phyloP scores from a whole-genome alignment of 1,139 yeast species.

The Nadsonia starkeyi-henricii region DNA sequence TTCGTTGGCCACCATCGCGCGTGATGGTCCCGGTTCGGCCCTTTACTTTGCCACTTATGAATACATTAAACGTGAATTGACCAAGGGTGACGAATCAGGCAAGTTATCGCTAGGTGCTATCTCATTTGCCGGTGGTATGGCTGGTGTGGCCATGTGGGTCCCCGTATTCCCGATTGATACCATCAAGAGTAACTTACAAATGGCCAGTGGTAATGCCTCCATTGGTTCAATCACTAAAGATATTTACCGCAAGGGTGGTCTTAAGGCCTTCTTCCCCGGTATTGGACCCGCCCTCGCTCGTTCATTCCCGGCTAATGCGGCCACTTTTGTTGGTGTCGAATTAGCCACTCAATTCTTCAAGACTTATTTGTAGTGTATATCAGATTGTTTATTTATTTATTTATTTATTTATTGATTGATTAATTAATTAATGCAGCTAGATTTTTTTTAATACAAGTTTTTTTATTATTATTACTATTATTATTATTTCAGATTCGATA shows the following conservation, averaged over 20 bases:
- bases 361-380: no score
- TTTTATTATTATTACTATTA: no score
- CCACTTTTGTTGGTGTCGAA: constrained; percentile 93
- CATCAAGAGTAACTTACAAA: constrained; percentile 73
- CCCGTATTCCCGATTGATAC: constrained; percentile 95
- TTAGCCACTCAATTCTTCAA: constrained; percentile 55
- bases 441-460: no score
- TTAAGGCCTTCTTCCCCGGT: constrained; percentile 94
- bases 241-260: constrained; percentile 58
- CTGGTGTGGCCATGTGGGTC: constrained; percentile 95
- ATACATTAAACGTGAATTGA: constrained; percentile 48
- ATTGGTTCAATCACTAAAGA: constrained; percentile 52
- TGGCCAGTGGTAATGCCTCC: constrained; percentile 44
- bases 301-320: constrained; percentile 97
- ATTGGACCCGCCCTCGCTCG: constrained; percentile 90
- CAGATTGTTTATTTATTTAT: no score
- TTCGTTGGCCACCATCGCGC: constrained; percentile 77
- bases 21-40: constrained; percentile 99
- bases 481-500: no score
- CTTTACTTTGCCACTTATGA: constrained; percentile 93
- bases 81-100: constrained; percentile 34
- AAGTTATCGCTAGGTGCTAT: constrained; percentile 54
- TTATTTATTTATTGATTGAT: no score
- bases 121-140: constrained; percentile 84
- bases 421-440: no score